Percentiles rank a stretch among this genome's conserved stretches.
phyloP scores from a whole-genome alignment of 495 filamentous ascomycete genomes.

The Podospora appendiculata region DNA sequence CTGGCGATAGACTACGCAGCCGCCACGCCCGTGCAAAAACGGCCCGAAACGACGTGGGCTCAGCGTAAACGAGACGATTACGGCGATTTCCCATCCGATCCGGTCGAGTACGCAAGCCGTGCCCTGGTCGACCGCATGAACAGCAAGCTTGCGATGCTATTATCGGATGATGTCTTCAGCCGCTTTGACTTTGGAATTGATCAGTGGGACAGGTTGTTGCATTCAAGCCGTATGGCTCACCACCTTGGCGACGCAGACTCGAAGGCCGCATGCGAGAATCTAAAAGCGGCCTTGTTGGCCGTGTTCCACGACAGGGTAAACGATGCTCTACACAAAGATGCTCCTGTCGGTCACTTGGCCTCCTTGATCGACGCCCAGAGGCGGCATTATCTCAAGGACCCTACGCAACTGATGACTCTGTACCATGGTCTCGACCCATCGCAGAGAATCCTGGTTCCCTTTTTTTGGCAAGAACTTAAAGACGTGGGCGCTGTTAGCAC shows the following conservation, averaged over 20 bases:
- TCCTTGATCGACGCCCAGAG: constrained; percentile 15
- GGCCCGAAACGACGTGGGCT: constrained; percentile 9
- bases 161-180: constrained; percentile 11
- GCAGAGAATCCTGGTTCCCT: constrained; percentile 23
- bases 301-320: constrained; percentile 6
- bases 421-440: constrained; percentile 11
- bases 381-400: constrained; percentile 20
- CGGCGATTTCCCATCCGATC: constrained; percentile 23
- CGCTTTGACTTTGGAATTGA: background rate
- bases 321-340: constrained; percentile 1
- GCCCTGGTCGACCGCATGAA: constrained; percentile 19
- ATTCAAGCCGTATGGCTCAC: too few species aligned
- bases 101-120: constrained; percentile 20
- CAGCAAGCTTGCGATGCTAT: constrained; percentile 5
- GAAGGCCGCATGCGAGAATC: constrained; percentile 27
- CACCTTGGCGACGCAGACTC: constrained; percentile 24
- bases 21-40: constrained; percentile 1
- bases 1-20: constrained; percentile 60
- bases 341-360: background rate
- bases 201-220: constrained; percentile 13
- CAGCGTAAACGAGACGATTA: constrained; percentile 22
- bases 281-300: constrained; percentile 11
- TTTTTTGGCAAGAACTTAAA: constrained; percentile 23
- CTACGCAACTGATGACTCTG: constrained; percentile 1
- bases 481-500: background rate